Evolutionary conservation across 495 filamentous ascomycete species (phyloP).

Genomic region (Aspergillus incahuasiensis): DNA sequence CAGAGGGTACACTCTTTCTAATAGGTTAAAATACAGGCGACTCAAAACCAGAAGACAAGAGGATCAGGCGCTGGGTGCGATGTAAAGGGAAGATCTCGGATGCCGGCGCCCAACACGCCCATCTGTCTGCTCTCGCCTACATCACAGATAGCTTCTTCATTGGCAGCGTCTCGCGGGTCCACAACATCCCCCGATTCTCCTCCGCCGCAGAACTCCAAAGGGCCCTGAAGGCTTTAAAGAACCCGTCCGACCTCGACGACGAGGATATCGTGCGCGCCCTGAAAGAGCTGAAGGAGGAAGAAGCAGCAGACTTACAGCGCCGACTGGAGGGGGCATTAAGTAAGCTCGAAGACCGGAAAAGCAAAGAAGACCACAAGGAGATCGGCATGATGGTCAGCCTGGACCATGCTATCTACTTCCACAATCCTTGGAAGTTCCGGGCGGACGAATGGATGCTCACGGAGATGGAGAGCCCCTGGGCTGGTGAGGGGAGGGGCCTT

Average conservation of each 20-base stretch:
- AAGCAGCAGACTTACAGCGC: constrained; percentile 35
- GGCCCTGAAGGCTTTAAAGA: constrained; percentile 39
- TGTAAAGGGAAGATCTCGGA: constrained; percentile 68
- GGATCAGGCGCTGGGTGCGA: constrained; percentile 72
- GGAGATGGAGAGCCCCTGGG: constrained; percentile 94
- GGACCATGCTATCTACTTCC: constrained; percentile 94
- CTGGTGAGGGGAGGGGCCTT: constrained; percentile 80
- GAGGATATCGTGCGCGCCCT: constrained; percentile 39
- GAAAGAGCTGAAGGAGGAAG: constrained; percentile 42
- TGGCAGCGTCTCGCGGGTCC: constrained; percentile 74
- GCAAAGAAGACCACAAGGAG: constrained; percentile 27
- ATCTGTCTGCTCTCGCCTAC: constrained; percentile 85
- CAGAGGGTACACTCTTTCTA: not conserved
- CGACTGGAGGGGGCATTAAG: constrained; percentile 34
- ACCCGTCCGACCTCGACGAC: constrained; percentile 42
- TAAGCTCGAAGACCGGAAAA: constrained; percentile 20
- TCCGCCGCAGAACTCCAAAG: constrained; percentile 35
- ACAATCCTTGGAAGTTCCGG: constrained; percentile 69
- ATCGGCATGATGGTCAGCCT: constrained; percentile 96
- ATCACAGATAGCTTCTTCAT: constrained; percentile 91
- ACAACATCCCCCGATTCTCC: constrained; percentile 63
- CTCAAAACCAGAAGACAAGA: constrained; percentile 58
- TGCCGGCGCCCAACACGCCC: constrained; percentile 69
- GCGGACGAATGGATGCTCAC: constrained; percentile 93
- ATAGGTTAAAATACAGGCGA: constrained; percentile 24